These are phyloP conservation scores for Dianthus caryophyllus DNA, from an alignment of 148 eudicot genomes.

Conservation along the genomic window DNA sequence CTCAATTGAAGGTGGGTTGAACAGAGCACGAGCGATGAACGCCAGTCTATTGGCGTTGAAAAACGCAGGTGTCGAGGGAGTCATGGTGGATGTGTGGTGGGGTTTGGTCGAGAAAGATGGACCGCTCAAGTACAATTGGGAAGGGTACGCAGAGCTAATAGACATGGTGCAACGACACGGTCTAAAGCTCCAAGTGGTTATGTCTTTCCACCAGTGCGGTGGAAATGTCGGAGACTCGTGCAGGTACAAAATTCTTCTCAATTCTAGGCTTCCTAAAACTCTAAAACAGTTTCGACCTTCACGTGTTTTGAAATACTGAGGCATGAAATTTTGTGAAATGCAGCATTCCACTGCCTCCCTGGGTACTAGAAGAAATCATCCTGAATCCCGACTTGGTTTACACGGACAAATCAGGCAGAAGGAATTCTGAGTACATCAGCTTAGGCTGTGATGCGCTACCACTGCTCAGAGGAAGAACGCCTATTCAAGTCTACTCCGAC, in stretches of 20 bases:
- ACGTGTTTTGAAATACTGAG: conserved; percentile 12
- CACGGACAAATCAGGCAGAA: conserved; percentile 84
- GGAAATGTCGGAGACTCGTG: conserved; percentile 98
- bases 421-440: conserved; percentile 87
- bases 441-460: conserved; percentile 85
- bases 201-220: conserved; percentile 98
- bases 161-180: conserved; percentile 79
- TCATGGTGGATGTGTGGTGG: conserved; percentile 99
- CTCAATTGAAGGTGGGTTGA: conserved; percentile 46
- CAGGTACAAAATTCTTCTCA: conserved; percentile 59
- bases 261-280: background rate
- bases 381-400: conserved; percentile 86
- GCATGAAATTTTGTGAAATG: conserved; percentile 12
- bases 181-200: conserved; percentile 87
- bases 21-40: conserved; percentile 73
- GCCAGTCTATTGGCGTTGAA: conserved; percentile 94
- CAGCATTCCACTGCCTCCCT: conserved; percentile 95
- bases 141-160: conserved; percentile 86
- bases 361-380: conserved; percentile 95
- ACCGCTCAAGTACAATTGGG: conserved; percentile 78
- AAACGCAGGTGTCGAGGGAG: conserved; percentile 84
- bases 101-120: conserved; percentile 96
- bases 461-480: conserved; percentile 89
- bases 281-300: no score
- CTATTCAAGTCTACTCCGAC: conserved; percentile 88